phyloP scores from a whole-genome alignment of 805 yeast species.

The Lipomyces oligophaga region DNA sequence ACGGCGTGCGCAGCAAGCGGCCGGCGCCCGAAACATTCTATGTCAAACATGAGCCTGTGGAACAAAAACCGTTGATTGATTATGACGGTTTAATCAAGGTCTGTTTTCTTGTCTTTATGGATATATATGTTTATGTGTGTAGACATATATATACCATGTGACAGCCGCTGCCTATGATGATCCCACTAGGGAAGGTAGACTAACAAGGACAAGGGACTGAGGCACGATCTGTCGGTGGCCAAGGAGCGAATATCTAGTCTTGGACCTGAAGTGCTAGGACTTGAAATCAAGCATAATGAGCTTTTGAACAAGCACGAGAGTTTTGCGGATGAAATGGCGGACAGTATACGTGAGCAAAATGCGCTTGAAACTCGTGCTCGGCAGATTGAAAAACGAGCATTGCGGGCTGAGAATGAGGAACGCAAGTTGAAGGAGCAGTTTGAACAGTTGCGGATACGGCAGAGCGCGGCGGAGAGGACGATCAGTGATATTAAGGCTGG shows the following conservation, averaged over 20 bases:
- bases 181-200: not conserved
- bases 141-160: too few relatives aligned
- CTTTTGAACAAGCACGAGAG: constrained; percentile 8
- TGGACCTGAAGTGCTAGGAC: constrained; percentile 1
- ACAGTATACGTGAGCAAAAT: constrained; percentile 5
- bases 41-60: constrained; percentile 4
- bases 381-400: constrained; percentile 32
- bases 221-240: constrained; percentile 10
- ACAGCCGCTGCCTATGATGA: too few relatives aligned
- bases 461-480: constrained; percentile 5
- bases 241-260: constrained; percentile 9
- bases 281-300: constrained; percentile 15
- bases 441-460: constrained; percentile 26
- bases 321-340: constrained; percentile 14
- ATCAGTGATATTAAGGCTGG: constrained; percentile 3
- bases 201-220: constrained; percentile 6
- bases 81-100: constrained; percentile 15
- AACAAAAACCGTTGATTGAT: constrained; percentile 5
- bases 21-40: not conserved
- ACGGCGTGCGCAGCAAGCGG: constrained; percentile 1
- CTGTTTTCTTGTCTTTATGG: not conserved
- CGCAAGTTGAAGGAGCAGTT: constrained; percentile 32
- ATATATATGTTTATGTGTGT: too few relatives aligned
- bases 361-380: constrained; percentile 27
- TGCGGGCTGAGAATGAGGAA: constrained; percentile 30